Evolutionary conservation across 495 filamentous ascomycete genomes (phyloP).

Genomic region (Xanthoparmelia taractica): DNA sequence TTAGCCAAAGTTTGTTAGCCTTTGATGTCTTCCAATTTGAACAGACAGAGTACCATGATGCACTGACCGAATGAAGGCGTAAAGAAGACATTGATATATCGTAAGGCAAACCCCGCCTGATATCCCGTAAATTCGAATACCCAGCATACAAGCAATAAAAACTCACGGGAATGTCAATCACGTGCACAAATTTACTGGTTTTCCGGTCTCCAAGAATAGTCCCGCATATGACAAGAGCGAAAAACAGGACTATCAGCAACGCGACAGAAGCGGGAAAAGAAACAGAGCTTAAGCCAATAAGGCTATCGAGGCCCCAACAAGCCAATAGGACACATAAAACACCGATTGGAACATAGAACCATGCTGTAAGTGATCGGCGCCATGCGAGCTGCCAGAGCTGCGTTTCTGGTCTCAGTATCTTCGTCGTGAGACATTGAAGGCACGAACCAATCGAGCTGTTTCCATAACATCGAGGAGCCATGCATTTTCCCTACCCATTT

Average conservation of each 20-base stretch:
- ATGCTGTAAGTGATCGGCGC: constrained; percentile 37
- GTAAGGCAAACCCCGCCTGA: constrained; percentile 46
- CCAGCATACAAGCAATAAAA: not conserved
- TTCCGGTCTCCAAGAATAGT: constrained; percentile 38
- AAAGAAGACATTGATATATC: constrained; percentile 50
- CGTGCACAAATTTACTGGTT: constrained; percentile 36
- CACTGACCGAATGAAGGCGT: constrained; percentile 40
- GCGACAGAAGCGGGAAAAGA: constrained; percentile 49
- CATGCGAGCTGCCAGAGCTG: constrained; percentile 27
- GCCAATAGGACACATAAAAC: constrained; percentile 40
- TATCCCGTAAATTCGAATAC: not conserved
- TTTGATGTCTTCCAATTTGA: not conserved
- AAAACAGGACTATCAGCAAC: constrained; percentile 42
- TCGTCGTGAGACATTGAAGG: not conserved
- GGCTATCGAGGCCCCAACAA: constrained; percentile 44
- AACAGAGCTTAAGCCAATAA: constrained; percentile 41
- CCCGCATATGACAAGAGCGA: constrained; percentile 38
- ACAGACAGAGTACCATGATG: not conserved
- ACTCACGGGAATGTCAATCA: constrained; percentile 45
- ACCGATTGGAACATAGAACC: constrained; percentile 44
- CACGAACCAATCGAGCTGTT: constrained; percentile 6
- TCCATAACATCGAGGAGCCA: constrained; percentile 5
- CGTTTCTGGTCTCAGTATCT: not conserved
- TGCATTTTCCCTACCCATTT: constrained; percentile 3
- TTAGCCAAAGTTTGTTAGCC: not conserved